These are phyloP conservation scores for Luzula sylvatica DNA, from an alignment of 176 grass and related monocot species.

Conservation along the genomic window DNA sequence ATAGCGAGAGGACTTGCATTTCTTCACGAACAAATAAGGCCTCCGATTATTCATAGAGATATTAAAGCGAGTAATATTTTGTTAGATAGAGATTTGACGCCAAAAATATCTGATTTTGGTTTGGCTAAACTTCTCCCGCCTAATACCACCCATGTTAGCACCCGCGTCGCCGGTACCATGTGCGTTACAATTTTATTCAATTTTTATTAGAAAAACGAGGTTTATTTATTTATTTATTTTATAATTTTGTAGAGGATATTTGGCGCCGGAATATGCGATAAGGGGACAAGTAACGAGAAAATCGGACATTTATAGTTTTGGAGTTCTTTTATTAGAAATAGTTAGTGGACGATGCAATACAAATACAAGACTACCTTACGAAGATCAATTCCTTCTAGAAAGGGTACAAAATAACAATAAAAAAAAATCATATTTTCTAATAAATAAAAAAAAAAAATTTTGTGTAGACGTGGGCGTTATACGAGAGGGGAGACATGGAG, in stretches of 20 bases:
- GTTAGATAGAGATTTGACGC: slow-evolving; percentile 65
- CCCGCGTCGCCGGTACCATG: slow-evolving; percentile 74
- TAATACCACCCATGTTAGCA: slow-evolving; percentile 81
- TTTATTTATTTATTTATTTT: neutral
- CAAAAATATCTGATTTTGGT: slow-evolving; percentile 90
- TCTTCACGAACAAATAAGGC: slow-evolving; percentile 61
- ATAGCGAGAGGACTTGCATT: slow-evolving; percentile 61
- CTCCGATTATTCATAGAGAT: slow-evolving; percentile 72
- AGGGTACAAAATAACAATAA: too few relatives aligned
- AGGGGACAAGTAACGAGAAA: slow-evolving; percentile 81
- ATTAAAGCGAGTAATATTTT: slow-evolving; percentile 94
- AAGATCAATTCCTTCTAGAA: slow-evolving; percentile 79
- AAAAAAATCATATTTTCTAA: too few relatives aligned
- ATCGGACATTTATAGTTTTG: slow-evolving; percentile 80
- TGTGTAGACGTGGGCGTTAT: slow-evolving; percentile 52
- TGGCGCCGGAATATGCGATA: slow-evolving; percentile 79
- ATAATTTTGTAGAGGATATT: slow-evolving; percentile 41
- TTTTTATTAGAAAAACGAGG: neutral
- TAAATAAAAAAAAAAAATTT: neutral
- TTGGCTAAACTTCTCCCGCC: slow-evolving; percentile 62
- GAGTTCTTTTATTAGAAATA: slow-evolving; percentile 77
- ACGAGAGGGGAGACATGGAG: slow-evolving; percentile 44
- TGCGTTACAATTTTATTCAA: slow-evolving; percentile 15
- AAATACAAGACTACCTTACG: slow-evolving; percentile 58
- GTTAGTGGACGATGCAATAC: slow-evolving; percentile 70